phyloP scores from a whole-genome alignment of 2,329 filamentous ascomycete genomes.

The Immersiporthe knoxdaviesiana region DNA sequence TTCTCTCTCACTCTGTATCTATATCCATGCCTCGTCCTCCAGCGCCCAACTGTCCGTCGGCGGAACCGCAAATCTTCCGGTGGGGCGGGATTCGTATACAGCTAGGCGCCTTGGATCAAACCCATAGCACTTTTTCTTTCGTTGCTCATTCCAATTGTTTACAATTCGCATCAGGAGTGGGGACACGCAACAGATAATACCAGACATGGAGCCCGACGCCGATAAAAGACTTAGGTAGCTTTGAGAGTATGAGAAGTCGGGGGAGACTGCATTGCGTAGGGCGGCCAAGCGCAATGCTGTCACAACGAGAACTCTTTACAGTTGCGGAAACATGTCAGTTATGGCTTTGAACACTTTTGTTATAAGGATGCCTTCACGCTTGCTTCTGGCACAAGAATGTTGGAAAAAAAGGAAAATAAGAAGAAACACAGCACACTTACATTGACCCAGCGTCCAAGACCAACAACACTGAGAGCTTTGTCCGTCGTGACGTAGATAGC shows the following conservation, averaged over 20 bases:
- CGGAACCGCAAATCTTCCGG: no score
- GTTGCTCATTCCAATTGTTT: no score
- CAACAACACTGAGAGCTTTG: neutral
- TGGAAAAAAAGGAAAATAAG: neutral
- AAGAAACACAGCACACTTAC: neutral
- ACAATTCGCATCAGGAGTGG: no score
- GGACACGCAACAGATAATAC: constrained; percentile 13
- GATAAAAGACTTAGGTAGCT: constrained; percentile 14
- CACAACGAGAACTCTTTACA: constrained; percentile 10
- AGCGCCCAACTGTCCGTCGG: no score
- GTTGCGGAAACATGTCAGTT: no score
- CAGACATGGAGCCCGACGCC: constrained; percentile 12
- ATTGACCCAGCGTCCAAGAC: constrained; percentile 2
- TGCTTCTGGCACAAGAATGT: no score
- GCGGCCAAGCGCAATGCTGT: constrained; percentile 17
- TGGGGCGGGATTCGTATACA: no score
- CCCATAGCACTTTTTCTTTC: no score
- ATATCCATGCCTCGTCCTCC: no score
- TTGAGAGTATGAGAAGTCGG: constrained; percentile 20
- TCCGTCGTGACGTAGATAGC: neutral
- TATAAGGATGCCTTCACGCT: neutral
- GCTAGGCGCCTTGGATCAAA: no score
- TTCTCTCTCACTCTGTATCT: no score
- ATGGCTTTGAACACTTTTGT: neutral
- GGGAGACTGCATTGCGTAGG: constrained; percentile 11